Conservation (phyloP, 202 grass and related monocot species). For the Sporobolus alterniflorus region DNA sequence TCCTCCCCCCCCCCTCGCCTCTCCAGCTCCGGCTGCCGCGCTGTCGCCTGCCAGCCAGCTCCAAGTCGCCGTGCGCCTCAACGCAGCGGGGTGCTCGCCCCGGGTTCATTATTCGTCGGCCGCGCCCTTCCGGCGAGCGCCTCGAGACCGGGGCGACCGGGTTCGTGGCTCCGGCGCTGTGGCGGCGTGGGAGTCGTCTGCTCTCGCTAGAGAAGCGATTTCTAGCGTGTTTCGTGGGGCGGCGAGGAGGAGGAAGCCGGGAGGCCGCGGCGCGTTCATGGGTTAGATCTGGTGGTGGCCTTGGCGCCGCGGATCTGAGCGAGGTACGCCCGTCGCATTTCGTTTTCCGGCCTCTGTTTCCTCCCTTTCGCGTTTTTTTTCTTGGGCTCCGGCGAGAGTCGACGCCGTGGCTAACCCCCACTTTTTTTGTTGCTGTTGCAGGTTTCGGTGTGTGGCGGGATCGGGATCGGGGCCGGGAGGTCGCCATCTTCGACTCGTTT, state of each 20-base stretch:
- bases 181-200: constrained; percentile 2
- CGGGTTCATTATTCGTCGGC: not conserved
- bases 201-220: not conserved
- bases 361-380: not conserved
- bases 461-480: not conserved
- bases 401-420: not conserved
- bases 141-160: not conserved
- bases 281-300: constrained; percentile 57
- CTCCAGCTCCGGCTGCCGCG: constrained; percentile 14
- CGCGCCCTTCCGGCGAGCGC: not conserved
- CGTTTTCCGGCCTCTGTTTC: not conserved
- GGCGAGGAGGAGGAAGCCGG: not conserved
- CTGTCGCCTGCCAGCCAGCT: not conserved
- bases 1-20: too few relatives aligned
- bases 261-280: constrained; percentile 15
- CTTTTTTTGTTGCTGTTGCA: too few relatives aligned
- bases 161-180: not conserved
- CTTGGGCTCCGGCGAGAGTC: not conserved
- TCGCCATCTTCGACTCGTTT: constrained; percentile 43
- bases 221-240: not conserved
- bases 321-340: constrained; percentile 29
- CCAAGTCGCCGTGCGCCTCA: not conserved
- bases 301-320: constrained; percentile 43
- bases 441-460: constrained; percentile 36
- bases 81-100: not conserved